Conservation (phyloP, 2,329 filamentous ascomycete genomes). For the Colletotrichum paranaense region DNA sequence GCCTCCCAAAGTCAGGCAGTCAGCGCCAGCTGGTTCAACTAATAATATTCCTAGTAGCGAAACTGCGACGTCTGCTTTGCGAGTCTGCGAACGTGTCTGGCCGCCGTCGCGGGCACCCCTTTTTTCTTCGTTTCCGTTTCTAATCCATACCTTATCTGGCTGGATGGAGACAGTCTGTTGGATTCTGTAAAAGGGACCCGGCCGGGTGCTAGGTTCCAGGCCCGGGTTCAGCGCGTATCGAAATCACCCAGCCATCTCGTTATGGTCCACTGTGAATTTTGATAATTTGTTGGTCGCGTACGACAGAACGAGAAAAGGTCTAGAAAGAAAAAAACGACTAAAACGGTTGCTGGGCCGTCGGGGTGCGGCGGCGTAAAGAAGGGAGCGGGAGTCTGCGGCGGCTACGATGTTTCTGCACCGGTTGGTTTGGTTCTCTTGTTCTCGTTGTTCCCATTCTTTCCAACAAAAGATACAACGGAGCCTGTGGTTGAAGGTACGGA, state of each 20-base stretch:
- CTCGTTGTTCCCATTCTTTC: background rate
- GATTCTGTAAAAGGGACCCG: background rate
- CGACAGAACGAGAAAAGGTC: background rate
- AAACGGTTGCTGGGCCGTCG: background rate
- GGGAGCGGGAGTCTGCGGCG: background rate
- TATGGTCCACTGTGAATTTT: conserved; percentile 15
- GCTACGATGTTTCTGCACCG: background rate
- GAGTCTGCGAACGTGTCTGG: background rate
- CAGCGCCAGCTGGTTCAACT: too few relatives aligned
- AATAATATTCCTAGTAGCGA: too few relatives aligned
- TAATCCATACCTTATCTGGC: conserved; percentile 19
- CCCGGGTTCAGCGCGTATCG: conserved; percentile 31
- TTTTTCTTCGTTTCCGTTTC: background rate
- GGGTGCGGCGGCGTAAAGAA: background rate
- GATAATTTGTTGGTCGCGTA: background rate
- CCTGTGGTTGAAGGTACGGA: background rate
- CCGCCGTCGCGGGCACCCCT: background rate
- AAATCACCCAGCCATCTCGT: conserved; percentile 34
- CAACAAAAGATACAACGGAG: background rate
- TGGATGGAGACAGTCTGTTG: background rate
- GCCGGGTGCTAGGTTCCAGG: conserved; percentile 1
- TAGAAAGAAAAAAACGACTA: background rate
- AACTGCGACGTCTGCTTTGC: too few relatives aligned
- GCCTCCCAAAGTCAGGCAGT: background rate
- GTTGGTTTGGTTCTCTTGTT: background rate